Percentiles rank a stretch among this genome's conserved stretches.
These are phyloP conservation scores for Cutaneotrichosporon daszewskae DNA, from an alignment of 1,284 basidiomycete genomes.

Conservation along the genomic window DNA sequence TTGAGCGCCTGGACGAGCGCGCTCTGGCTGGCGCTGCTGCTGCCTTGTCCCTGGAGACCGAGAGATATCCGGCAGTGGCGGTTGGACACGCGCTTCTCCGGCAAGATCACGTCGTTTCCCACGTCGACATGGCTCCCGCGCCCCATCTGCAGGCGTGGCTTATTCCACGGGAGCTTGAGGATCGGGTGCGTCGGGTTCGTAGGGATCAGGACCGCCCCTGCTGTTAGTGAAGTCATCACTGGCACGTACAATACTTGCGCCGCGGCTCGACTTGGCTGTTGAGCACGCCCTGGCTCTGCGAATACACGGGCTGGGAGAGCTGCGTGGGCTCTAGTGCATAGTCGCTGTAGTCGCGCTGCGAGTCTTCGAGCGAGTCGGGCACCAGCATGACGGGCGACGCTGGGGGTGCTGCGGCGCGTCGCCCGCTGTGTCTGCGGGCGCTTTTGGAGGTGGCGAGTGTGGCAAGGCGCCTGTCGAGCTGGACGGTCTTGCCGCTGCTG, in stretches of 20 bases:
- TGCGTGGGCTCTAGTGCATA: conserved; percentile 41
- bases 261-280: conserved; percentile 41
- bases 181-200: conserved; percentile 36
- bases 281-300: conserved; percentile 19
- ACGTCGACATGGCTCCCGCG: conserved; percentile 26
- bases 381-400: conserved; percentile 17
- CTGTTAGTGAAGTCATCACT: conserved; percentile 1
- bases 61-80: conserved; percentile 40
- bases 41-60: conserved; percentile 31
- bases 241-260: conserved; percentile 43
- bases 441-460: not conserved
- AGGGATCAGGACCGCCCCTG: conserved; percentile 47
- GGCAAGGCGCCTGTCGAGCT: too few relatives aligned
- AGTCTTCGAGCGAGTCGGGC: conserved; percentile 26
- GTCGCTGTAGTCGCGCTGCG: conserved; percentile 18
- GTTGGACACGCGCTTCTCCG: conserved; percentile 43
- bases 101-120: conserved; percentile 38
- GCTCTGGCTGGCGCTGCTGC: conserved; percentile 8
- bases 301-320: conserved; percentile 34
- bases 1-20: conserved; percentile 25
- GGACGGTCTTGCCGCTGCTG: too few relatives aligned
- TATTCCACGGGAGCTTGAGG: conserved; percentile 45
- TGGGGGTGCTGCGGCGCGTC: not conserved
- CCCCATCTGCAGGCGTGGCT: conserved; percentile 36
- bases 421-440: not conserved